Conservation (phyloP, 768 basidiomycete genomes). For the Tephrocybe sp. region DNA sequence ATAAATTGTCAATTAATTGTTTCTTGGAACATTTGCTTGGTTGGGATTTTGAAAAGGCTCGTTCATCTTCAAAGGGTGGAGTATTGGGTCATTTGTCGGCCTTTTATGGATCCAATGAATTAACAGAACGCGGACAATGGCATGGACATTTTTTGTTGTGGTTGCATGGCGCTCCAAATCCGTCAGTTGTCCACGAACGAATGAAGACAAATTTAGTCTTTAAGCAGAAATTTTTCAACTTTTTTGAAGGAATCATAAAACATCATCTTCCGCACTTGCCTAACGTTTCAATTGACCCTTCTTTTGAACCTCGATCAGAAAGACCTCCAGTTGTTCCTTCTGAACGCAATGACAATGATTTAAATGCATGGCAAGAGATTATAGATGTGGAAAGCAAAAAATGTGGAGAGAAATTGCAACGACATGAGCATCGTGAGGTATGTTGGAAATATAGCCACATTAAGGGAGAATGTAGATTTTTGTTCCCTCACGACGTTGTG, state of each 20-base stretch:
- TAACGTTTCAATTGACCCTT: too few relatives aligned
- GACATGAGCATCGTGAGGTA: not conserved
- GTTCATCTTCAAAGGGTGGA: too few relatives aligned
- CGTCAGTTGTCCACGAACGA: slow-evolving; percentile 24
- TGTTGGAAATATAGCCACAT: too few relatives aligned
- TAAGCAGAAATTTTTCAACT: slow-evolving; percentile 16
- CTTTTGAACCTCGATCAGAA: slow-evolving; percentile 23
- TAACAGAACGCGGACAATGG: too few relatives aligned
- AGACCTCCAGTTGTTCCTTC: slow-evolving; percentile 15
- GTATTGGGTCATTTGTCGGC: slow-evolving; percentile 28
- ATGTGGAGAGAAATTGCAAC: not conserved
- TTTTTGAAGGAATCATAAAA: slow-evolving; percentile 25
- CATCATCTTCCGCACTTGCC: too few relatives aligned
- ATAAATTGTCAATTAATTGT: slow-evolving; percentile 11
- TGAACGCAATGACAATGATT: not conserved
- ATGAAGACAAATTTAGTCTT: slow-evolving; percentile 13
- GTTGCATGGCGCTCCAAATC: too few relatives aligned
- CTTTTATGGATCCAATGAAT: slow-evolving; percentile 26
- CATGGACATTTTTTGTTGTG: too few relatives aligned
- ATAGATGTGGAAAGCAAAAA: slow-evolving; percentile 4
- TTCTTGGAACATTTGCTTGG: slow-evolving; percentile 23
- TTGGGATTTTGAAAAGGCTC: not conserved
- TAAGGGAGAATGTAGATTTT: slow-evolving; percentile 29
- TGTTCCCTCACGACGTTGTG: slow-evolving; percentile 31
- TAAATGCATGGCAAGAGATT: not conserved